Evolutionary conservation across 371 early-diverging fungal genomes (phyloP).

Genomic region (Capniomyces stellatus): DNA sequence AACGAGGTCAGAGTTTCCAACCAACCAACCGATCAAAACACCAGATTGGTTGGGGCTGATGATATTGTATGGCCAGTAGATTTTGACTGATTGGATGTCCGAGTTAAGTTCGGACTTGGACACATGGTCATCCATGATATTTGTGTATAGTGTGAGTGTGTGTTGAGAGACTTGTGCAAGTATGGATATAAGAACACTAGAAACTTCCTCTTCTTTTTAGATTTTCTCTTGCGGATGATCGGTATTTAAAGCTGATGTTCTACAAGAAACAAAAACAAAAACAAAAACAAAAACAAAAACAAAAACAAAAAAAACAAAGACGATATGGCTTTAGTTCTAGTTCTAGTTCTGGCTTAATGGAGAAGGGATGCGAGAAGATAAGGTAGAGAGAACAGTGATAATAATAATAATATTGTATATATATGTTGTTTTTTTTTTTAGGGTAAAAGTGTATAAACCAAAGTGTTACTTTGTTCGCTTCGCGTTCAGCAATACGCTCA

Average conservation of each 20-base stretch:
- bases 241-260: slow-evolving; percentile 13
- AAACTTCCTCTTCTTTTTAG: slow-evolving; percentile 25
- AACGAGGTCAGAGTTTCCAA: not conserved
- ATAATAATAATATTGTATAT: too few species aligned
- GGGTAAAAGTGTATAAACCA: too few species aligned
- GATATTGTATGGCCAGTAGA: slow-evolving; percentile 19
- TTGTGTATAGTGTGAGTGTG: not conserved
- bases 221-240: slow-evolving; percentile 23
- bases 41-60: slow-evolving; percentile 15
- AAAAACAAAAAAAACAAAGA: not conserved
- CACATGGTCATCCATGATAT: too few species aligned
- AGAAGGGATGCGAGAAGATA: too few species aligned
- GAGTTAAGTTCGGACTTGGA: not conserved
- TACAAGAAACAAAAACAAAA: not conserved
- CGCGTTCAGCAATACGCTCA: slow-evolving; percentile 20
- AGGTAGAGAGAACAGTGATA: too few species aligned
- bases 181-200: slow-evolving; percentile 2
- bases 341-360: too few species aligned
- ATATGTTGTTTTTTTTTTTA: too few species aligned
- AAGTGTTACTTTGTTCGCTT: slow-evolving; percentile 13
- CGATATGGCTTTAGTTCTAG: too few species aligned
- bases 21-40: slow-evolving; percentile 19
- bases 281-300: not conserved
- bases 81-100: slow-evolving; percentile 7
- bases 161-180: not conserved